Conservation (phyloP, 768 basidiomycete genomes). For the Podaxis sp. region DNA sequence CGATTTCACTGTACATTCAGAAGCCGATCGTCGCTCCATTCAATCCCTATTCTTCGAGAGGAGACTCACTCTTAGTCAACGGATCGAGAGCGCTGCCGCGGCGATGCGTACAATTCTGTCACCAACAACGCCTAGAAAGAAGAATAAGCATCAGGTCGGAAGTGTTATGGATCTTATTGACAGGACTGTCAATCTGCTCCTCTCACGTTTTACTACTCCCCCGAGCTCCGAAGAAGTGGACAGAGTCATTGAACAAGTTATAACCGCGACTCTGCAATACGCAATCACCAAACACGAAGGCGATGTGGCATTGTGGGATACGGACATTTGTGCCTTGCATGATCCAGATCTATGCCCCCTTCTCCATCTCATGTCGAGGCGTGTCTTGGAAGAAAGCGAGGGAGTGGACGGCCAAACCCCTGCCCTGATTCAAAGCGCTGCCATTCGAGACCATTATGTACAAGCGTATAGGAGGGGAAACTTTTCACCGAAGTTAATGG, state of each 20-base stretch:
- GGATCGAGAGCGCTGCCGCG: conserved; percentile 60
- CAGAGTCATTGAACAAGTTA: conserved; percentile 60
- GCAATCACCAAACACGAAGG: conserved; percentile 60
- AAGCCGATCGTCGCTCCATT: conserved; percentile 42
- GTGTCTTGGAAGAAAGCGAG: conserved; percentile 30
- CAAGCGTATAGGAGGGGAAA: conserved; percentile 58
- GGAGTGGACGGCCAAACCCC: conserved; percentile 25
- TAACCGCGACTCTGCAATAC: conserved; percentile 73
- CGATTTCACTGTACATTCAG: conserved; percentile 60
- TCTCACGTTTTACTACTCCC: conserved; percentile 41
- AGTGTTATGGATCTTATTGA: conserved; percentile 79
- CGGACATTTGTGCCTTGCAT: conserved; percentile 61
- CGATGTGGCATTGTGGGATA: conserved; percentile 43
- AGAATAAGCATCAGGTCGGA: conserved; percentile 50
- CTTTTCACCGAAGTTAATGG: conserved; percentile 53
- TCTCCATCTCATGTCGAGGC: conserved; percentile 45
- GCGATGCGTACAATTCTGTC: conserved; percentile 53
- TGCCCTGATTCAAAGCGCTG: conserved; percentile 23
- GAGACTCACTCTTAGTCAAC: conserved; percentile 49
- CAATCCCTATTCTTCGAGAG: conserved; percentile 69
- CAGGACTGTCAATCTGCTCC: conserved; percentile 54
- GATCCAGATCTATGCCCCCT: conserved; percentile 51
- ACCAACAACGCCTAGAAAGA: conserved; percentile 42
- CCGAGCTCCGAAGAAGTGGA: conserved; percentile 64
- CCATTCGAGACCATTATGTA: conserved; percentile 48